Base-by-base conservation (phyloP, 2,329 filamentous ascomycete species). In the Fusarium anguioides region DNA sequence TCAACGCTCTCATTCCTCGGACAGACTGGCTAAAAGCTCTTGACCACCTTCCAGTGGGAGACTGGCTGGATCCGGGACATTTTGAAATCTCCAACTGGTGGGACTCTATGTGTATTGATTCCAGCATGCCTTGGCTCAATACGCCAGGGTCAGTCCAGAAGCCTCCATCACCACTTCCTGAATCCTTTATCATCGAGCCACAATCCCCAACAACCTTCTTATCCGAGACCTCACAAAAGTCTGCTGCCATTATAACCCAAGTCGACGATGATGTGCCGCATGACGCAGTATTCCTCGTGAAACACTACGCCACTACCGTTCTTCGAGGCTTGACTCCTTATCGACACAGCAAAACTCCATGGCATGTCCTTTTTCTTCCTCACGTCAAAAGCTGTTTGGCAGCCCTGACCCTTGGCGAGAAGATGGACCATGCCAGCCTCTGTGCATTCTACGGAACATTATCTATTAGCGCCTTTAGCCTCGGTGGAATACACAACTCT, bases 371-470 rank as follows among this genome's bases (percentile, higher is more conserved):
- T 0, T 69, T 69, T 2, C 31, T 69, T 0, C 66, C 66, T 0
- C 62, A 67, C 8, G 50, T 63, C 5, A 69, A 69, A 10, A 49
- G 53, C 11, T 69, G 66, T 5, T 12, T 69, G 2, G 66, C 66
- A 0, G 66, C 66, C 3, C 12, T 69, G 0, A 69, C 66, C 0
- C 29, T 69, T 0, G 66, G 66, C 0, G 66, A 69, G 4, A n/a
- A 60, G 1, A 63, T 69, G 51, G 46, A 69, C 6, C 57, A 69
- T 1, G 66, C 66, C 3, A 66, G 61, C 10, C 8, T 64, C 5
- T 69, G 66, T 10, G 56, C 66, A 1, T 69, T 69, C 9, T 64
- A 66, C 2, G 66, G 66, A 0, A 69, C 66, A 3, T 5, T 69
- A 3, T 49, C 66, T 2, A 66, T 69, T 23, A 69, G 66, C 8